phyloP scores from a whole-genome alignment of 371 early-diverging fungal species.

The Blastocladiella emersonii region DNA sequence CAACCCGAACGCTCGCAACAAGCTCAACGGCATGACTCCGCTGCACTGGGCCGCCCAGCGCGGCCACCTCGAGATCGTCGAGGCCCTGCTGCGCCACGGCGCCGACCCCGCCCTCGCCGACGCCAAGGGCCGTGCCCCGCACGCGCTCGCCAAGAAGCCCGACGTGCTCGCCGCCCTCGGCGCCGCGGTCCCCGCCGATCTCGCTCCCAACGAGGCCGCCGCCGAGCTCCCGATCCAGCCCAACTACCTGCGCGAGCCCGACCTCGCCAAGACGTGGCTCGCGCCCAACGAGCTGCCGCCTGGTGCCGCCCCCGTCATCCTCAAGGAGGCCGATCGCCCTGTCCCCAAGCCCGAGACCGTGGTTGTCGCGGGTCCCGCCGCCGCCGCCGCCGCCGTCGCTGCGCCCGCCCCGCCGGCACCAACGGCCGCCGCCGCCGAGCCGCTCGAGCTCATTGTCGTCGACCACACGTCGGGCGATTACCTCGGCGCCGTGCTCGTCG shows the following conservation, averaged over 20 bases:
- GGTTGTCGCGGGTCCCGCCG: too few relatives aligned
- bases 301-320: conserved; percentile 21
- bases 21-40: conserved; percentile 55
- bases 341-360: too few relatives aligned
- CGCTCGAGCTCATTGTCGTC: too few relatives aligned
- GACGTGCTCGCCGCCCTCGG: conserved; percentile 24
- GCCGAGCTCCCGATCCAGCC: conserved; percentile 33
- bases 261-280: conserved; percentile 54
- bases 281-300: conserved; percentile 45
- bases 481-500: too few relatives aligned
- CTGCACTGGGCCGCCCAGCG: conserved; percentile 58
- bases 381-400: too few relatives aligned
- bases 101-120: conserved; percentile 37
- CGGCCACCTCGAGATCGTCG: conserved; percentile 37
- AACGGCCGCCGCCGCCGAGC: too few relatives aligned
- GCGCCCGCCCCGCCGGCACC: too few relatives aligned
- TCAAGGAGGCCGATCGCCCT: background rate
- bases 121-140: conserved; percentile 38
- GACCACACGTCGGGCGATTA: too few relatives aligned
- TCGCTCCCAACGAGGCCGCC: too few relatives aligned
- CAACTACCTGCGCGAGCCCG: conserved; percentile 51
- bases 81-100: conserved; percentile 34
- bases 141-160: conserved; percentile 34
- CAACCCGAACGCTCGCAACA: conserved; percentile 44
- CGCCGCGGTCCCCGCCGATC: conserved; percentile 20